Conservation (phyloP, 345 rosid species). For the Eucalyptus guilfoylei region DNA sequence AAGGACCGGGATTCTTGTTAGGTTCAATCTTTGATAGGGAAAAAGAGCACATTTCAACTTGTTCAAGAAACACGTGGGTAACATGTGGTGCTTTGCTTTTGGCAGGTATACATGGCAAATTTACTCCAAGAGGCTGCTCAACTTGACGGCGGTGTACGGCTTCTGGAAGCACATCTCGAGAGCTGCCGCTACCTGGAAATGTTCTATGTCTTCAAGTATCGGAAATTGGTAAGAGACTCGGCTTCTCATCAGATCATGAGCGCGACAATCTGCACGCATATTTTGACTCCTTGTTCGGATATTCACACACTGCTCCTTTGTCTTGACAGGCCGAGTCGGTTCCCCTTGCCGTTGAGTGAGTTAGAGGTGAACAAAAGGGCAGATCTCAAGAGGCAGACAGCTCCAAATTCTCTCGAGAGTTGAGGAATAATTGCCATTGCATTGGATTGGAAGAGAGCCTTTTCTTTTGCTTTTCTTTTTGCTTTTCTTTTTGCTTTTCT, state of each 20-base stretch:
- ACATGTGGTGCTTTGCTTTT: not conserved
- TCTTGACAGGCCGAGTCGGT: not conserved
- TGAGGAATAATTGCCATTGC: not conserved
- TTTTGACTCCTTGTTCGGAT: not conserved
- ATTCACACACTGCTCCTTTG: not conserved
- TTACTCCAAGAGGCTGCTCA: constrained; percentile 77
- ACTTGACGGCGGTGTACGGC: constrained; percentile 74
- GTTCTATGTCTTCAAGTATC: constrained; percentile 84
- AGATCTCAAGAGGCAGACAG: not conserved
- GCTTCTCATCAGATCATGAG: not conserved
- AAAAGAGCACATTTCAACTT: not conserved
- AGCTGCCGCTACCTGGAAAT: constrained; percentile 89
- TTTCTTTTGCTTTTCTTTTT: not conserved
- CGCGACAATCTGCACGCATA: not conserved
- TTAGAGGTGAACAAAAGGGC: not conserved
- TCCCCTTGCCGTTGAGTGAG: not conserved
- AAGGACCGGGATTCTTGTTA: not conserved
- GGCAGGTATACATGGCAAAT: constrained; percentile 90
- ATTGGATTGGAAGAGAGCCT: not conserved
- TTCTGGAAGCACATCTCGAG: constrained; percentile 93
- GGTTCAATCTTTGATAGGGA: not conserved
- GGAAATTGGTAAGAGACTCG: constrained; percentile 43
- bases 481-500: not conserved
- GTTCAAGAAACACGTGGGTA: not conserved
- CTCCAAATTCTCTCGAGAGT: not conserved